Evolutionary conservation across 2,329 filamentous ascomycete genomes (phyloP).

Genomic region (Plenodomus lindquistii): DNA sequence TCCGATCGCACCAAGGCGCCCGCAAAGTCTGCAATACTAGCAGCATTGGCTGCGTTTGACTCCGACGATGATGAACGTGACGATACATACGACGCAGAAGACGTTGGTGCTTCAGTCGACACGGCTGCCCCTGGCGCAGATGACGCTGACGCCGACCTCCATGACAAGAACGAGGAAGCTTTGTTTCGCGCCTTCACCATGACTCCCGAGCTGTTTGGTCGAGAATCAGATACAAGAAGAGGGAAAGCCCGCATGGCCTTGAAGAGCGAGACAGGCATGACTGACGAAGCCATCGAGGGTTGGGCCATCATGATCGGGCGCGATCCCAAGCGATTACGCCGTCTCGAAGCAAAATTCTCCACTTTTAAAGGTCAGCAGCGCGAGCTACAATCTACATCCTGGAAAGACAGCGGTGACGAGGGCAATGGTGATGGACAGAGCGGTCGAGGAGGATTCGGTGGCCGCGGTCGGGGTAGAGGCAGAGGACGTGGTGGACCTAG

Average conservation of each 20-base stretch:
- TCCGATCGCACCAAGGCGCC: slow-evolving; percentile 66
- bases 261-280: slow-evolving; percentile 80
- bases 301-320: slow-evolving; percentile 86
- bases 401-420: slow-evolving; percentile 58
- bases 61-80: slow-evolving; percentile 95
- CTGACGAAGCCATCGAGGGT: slow-evolving; percentile 90
- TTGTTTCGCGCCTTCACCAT: slow-evolving; percentile 74
- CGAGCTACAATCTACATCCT: slow-evolving; percentile 68
- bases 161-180: slow-evolving; percentile 66
- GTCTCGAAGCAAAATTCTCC: slow-evolving; percentile 71
- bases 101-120: slow-evolving; percentile 89
- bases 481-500: slow-evolving; percentile 40
- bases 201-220: slow-evolving; percentile 67
- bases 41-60: slow-evolving; percentile 86
- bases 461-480: slow-evolving; percentile 42
- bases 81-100: slow-evolving; percentile 91
- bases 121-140: slow-evolving; percentile 54
- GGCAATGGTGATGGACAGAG: slow-evolving; percentile 48
- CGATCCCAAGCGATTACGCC: slow-evolving; percentile 68
- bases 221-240: slow-evolving; percentile 71
- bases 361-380: slow-evolving; percentile 69
- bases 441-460: slow-evolving; percentile 52
- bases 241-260: slow-evolving; percentile 65
- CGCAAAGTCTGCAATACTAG: slow-evolving; percentile 83
- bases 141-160: slow-evolving; percentile 60